Evolutionary conservation across 2,329 filamentous ascomycete species (phyloP).

Genomic region (Penicillium sclerotiorum): DNA sequence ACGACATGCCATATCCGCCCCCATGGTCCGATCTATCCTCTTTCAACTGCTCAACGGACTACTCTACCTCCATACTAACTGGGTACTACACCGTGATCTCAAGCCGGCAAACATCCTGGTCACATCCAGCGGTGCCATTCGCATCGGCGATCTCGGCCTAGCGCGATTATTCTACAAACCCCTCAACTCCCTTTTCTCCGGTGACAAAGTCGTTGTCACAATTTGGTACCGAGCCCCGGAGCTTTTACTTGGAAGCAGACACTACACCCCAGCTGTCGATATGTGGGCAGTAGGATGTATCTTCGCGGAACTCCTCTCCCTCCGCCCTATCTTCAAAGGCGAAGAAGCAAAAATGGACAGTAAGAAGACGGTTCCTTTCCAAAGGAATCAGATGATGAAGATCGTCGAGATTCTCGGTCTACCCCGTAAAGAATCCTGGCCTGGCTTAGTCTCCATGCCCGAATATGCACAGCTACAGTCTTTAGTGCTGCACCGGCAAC

Average conservation of each 20-base stretch:
- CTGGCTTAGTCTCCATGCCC: conserved; percentile 79
- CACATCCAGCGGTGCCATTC: conserved; percentile 83
- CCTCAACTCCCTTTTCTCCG: conserved; percentile 84
- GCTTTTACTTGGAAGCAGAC: conserved; percentile 84
- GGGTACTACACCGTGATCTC: conserved; percentile 94
- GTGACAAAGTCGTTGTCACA: conserved; percentile 97
- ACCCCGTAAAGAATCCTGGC: conserved; percentile 87
- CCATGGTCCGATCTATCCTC: conserved; percentile 89
- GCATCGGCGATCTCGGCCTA: conserved; percentile 91
- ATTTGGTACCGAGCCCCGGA: conserved; percentile 99
- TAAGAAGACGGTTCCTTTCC: conserved; percentile 96
- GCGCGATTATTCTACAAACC: conserved; percentile 94
- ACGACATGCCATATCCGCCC: conserved; percentile 82
- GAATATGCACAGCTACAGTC: conserved; percentile 74
- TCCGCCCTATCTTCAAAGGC: conserved; percentile 95
- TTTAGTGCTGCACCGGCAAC: conserved; percentile 46
- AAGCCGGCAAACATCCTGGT: conserved; percentile 99
- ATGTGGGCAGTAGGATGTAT: conserved; percentile 98
- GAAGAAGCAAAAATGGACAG: conserved; percentile 99
- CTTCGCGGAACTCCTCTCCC: conserved; percentile 86
- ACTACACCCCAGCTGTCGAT: conserved; percentile 96
- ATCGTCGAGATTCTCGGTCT: conserved; percentile 96
- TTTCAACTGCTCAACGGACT: conserved; percentile 94
- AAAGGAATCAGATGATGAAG: conserved; percentile 98
- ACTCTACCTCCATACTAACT: conserved; percentile 92